These are phyloP conservation scores for Meripilus lineatus DNA, from an alignment of 1,284 basidiomycete genomes.

Conservation along the genomic window DNA sequence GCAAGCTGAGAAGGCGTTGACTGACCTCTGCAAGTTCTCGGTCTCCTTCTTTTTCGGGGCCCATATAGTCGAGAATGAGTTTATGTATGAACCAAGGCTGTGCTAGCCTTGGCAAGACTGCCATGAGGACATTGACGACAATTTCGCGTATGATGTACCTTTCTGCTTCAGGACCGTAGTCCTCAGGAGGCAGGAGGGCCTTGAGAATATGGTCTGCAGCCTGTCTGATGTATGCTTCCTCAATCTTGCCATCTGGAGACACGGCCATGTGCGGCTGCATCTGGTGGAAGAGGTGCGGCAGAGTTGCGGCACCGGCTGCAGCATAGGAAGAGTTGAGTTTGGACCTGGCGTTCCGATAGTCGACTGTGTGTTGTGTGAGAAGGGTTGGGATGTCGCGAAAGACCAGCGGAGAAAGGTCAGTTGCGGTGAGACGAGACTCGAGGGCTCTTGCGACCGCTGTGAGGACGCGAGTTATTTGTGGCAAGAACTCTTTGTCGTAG, in stretches of 20 bases:
- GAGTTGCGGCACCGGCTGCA: slow-evolving; percentile 50
- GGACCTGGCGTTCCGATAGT: slow-evolving; percentile 61
- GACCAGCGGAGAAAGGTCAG: slow-evolving; percentile 55
- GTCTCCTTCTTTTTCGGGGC: slow-evolving; percentile 35
- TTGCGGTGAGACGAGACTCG: slow-evolving; percentile 49
- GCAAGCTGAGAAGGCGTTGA: no score
- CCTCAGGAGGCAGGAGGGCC: slow-evolving; percentile 60
- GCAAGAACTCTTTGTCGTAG: slow-evolving; percentile 77
- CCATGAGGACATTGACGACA: slow-evolving; percentile 64
- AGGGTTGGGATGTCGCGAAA: slow-evolving; percentile 58
- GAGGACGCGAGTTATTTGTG: slow-evolving; percentile 61
- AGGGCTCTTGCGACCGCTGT: slow-evolving; percentile 53
- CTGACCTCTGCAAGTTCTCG: no score
- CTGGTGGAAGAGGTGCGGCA: slow-evolving; percentile 68
- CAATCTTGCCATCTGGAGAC: slow-evolving; percentile 52
- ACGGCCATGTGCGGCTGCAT: slow-evolving; percentile 78
- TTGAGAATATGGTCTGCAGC: slow-evolving; percentile 68
- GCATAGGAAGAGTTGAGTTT: slow-evolving; percentile 68
- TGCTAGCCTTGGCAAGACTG: slow-evolving; percentile 59
- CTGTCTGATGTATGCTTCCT: slow-evolving; percentile 75
- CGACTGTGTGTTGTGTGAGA: slow-evolving; percentile 65
- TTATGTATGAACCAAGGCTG: slow-evolving; percentile 83
- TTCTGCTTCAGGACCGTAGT: slow-evolving; percentile 67
- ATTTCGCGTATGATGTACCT: slow-evolving; percentile 75
- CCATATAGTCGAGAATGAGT: slow-evolving; percentile 56